Conservation (phyloP, 352 stramenopile species). For the Albugo laibachii region DNA sequence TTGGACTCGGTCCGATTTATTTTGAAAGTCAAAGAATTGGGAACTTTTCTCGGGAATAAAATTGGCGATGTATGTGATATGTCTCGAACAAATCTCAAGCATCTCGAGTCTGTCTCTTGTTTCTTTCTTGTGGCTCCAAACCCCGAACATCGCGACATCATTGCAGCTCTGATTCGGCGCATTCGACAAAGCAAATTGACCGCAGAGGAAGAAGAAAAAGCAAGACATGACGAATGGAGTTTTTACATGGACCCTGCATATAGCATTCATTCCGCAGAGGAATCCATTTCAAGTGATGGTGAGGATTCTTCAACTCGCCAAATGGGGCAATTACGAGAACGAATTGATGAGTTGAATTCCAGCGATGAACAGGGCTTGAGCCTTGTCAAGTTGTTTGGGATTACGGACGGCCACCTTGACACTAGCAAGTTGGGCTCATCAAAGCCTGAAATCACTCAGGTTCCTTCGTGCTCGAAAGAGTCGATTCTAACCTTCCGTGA, state of each 20-base stretch:
- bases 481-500: too few species aligned
- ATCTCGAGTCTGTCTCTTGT: constrained; percentile 31
- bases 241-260: constrained; percentile 54
- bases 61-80: constrained; percentile 38
- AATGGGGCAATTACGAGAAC: too few species aligned
- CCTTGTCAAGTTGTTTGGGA: too few species aligned
- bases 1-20: constrained; percentile 40
- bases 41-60: constrained; percentile 40
- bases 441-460: too few species aligned
- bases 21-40: constrained; percentile 58
- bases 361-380: too few species aligned
- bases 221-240: constrained; percentile 34
- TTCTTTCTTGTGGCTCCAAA: constrained; percentile 67
- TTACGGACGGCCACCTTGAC: too few species aligned
- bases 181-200: constrained; percentile 32
- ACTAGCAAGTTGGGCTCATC: too few species aligned
- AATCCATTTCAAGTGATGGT: too few species aligned
- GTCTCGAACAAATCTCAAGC: constrained; percentile 8
- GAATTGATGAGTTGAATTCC: too few species aligned
- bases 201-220: constrained; percentile 29
- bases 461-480: too few species aligned
- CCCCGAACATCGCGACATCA: constrained; percentile 53
- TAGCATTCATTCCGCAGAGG: background rate
- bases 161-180: constrained; percentile 45
- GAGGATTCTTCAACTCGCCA: too few species aligned